Evolutionary conservation across 768 basidiomycete genomes (phyloP), one percentile per base, ranked within the genome.

Genomic region (Leccinum incarnatum): DNA sequence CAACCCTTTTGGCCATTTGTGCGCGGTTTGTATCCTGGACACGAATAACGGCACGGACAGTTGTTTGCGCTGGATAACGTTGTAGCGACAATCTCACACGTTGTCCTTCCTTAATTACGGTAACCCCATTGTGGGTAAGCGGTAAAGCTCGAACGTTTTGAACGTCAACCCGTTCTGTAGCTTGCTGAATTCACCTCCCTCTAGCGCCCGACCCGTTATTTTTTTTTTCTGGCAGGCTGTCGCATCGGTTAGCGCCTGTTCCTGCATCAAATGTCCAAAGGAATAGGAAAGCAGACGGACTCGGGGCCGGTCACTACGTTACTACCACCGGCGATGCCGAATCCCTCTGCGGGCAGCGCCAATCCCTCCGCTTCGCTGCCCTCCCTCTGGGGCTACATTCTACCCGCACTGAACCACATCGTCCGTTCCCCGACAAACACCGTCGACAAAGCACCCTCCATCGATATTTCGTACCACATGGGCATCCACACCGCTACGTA

Each of bases 401-500:
- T 84, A 53, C 89, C 90, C 32, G 89, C 89, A 25, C 75, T 91
- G 40, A 85, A 90, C 67, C 88, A 91, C 69, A 89, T 91, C 68
- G 76, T 91, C 58, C 86, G 86, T 62, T 82, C 82, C n/a, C 81
- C 87, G 29, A 81, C 83, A 30, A 85, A 86, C 67, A 77, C 79
- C 62, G 63, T 76, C 53, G 72, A 76, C 62, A 89, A 87, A 69
- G 83, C 87, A 6, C 89, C 89, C 36, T 76, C 86, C 12, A 84
- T 91, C 64, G 89, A 89, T 62, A 79, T 87, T 56, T 80, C 75
- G 27, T 87, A 88, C 63, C 88, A 90, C 67, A 83, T 87, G 69
- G 87, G 88, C 58, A 86, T 91, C 42, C 88, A 91, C 72, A 88
- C 89, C 19, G 87, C 88, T n/a, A 84, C 85, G 56, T 91, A 91